Conservation (phyloP, 2,329 filamentous ascomycete species). For the Endocalyx cinctus region DNA sequence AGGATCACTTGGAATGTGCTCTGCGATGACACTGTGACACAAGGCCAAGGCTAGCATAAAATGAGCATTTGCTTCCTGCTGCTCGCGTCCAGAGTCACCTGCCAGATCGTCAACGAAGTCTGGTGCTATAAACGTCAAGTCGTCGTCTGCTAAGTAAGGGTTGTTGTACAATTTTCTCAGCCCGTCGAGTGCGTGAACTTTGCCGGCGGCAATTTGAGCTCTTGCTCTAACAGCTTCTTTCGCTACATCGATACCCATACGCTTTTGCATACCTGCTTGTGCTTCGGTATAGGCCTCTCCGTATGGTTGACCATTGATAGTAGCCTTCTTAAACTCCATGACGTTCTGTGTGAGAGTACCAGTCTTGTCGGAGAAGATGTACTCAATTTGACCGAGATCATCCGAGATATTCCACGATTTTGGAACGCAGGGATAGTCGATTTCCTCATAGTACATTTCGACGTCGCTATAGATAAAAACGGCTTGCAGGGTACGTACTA, state of each 20-base stretch:
- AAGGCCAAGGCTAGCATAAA: constrained; percentile 95
- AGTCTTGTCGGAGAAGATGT: constrained; percentile 96
- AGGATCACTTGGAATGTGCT: constrained; percentile 82
- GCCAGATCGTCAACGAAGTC: constrained; percentile 81
- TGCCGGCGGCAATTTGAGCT: constrained; percentile 74
- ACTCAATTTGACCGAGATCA: constrained; percentile 95
- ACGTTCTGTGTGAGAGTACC: constrained; percentile 88
- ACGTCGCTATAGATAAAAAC: constrained; percentile 97
- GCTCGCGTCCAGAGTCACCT: constrained; percentile 70
- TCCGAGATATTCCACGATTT: constrained; percentile 99
- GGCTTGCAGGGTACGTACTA: constrained; percentile 87
- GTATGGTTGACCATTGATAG: constrained; percentile 92
- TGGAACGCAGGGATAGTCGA: constrained; percentile 92
- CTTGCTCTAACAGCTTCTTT: constrained; percentile 68
- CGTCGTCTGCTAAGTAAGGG: constrained; percentile 83
- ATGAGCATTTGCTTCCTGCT: constrained; percentile 72
- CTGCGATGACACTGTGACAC: constrained; percentile 95
- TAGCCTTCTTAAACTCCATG: constrained; percentile 99
- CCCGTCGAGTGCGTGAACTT: constrained; percentile 64
- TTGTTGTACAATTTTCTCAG: constrained; percentile 81
- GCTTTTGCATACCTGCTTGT: constrained; percentile 91
- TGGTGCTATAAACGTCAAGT: constrained; percentile 87
- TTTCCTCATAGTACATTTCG: constrained; percentile 93
- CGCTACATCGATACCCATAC: constrained; percentile 81
- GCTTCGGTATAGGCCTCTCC: constrained; percentile 98